Conservation (phyloP, 441 rosid genomes). For the Gossypium schwendimanii region DNA sequence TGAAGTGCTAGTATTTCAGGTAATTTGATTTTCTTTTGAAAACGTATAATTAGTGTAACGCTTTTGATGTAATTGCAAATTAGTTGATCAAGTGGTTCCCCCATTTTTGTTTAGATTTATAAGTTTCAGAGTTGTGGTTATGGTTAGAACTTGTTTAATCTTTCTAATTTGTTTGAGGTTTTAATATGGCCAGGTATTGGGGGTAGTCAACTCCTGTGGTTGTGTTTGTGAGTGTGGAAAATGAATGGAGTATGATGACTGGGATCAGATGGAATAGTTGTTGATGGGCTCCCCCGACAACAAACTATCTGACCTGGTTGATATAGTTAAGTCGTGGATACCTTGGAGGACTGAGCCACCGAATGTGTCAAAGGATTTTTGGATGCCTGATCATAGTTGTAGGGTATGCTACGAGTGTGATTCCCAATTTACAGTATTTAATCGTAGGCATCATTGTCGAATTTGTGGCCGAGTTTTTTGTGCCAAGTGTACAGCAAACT, state of each 20-base stretch:
- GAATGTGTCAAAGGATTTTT: slow-evolving; percentile 56
- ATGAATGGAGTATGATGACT: slow-evolving; percentile 55
- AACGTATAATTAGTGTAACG: neutral
- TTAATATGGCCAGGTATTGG: slow-evolving; percentile 18
- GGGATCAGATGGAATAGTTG: slow-evolving; percentile 39
- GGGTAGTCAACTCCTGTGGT: slow-evolving; percentile 15
- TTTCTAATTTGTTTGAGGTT: neutral
- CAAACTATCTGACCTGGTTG: slow-evolving; percentile 41
- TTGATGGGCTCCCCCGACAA: slow-evolving; percentile 50
- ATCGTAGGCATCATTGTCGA: slow-evolving; percentile 69
- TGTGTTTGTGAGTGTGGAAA: slow-evolving; percentile 26
- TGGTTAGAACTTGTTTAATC: neutral
- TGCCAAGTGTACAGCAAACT: slow-evolving; percentile 59
- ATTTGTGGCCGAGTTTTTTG: slow-evolving; percentile 68
- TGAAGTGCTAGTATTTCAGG: slow-evolving; percentile 6
- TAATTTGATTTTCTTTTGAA: slow-evolving; percentile 1
- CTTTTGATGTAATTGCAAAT: neutral
- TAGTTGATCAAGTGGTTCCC: neutral
- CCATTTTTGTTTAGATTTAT: neutral
- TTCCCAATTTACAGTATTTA: slow-evolving; percentile 53
- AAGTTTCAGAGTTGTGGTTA: neutral
- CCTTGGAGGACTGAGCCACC: slow-evolving; percentile 39
- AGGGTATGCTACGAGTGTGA: slow-evolving; percentile 74
- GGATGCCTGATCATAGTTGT: slow-evolving; percentile 86
- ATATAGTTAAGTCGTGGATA: slow-evolving; percentile 42